Conservation (phyloP, 148 eudicot genomes). For the Gaultheria prostrata region DNA sequence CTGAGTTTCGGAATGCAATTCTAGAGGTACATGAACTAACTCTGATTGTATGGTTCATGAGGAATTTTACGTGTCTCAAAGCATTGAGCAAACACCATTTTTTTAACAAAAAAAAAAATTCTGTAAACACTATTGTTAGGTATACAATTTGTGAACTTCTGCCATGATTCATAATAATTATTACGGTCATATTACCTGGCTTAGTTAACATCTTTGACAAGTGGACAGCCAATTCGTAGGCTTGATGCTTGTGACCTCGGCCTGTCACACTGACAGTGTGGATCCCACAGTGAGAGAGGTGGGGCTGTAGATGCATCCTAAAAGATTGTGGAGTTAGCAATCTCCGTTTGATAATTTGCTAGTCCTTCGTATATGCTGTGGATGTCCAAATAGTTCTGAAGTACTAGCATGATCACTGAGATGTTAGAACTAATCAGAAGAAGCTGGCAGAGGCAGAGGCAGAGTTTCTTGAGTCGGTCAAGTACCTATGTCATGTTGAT, state of each 20-base stretch:
- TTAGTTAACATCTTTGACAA: neutral
- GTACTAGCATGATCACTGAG: neutral
- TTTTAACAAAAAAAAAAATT: too few species aligned
- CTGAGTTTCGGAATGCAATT: constrained; percentile 74
- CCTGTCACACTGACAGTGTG: neutral
- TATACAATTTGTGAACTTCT: neutral
- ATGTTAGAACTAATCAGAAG: neutral
- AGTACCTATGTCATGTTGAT: neutral
- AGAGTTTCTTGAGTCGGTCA: neutral
- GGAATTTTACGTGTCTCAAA: neutral
- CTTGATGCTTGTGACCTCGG: neutral
- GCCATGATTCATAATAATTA: neutral
- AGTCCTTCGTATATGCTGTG: neutral
- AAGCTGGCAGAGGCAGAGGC: neutral
- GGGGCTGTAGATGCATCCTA: neutral
- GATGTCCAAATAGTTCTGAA: neutral
- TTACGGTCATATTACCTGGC: neutral
- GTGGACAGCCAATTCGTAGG: neutral
- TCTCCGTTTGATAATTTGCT: neutral
- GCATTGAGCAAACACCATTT: neutral
- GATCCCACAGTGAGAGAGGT: neutral
- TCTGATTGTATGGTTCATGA: constrained; percentile 2
- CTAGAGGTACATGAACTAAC: constrained; percentile 53
- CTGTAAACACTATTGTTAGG: neutral
- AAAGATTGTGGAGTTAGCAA: neutral